These are phyloP conservation scores for Gentiana dahurica DNA, from an alignment of 257 asterid genomes.

Conservation along the genomic window DNA sequence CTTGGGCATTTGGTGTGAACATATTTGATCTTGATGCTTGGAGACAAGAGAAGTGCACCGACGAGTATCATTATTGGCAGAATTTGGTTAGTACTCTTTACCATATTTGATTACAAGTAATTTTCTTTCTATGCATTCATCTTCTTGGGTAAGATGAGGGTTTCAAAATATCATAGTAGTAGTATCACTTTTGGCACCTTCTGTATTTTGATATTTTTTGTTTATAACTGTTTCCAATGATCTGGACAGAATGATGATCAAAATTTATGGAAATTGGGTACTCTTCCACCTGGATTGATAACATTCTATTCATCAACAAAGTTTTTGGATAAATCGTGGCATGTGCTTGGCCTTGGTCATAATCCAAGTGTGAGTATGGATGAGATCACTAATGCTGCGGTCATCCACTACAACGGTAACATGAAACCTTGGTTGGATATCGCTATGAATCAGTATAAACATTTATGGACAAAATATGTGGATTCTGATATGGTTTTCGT, in stretches of 20 bases:
- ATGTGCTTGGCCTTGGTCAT: conserved; percentile 77
- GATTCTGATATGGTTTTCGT: conserved; percentile 86
- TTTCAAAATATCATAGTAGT: no score
- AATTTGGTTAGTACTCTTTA: conserved; percentile 43
- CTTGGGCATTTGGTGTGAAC: conserved; percentile 98
- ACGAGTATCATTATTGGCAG: conserved; percentile 86
- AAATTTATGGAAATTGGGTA: conserved; percentile 68
- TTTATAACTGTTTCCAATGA: conserved; percentile 3
- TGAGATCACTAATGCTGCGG: conserved; percentile 86
- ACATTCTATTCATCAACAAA: conserved; percentile 76
- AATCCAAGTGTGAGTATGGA: conserved; percentile 95
- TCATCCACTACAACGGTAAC: conserved; percentile 89
- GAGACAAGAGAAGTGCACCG: conserved; percentile 71
- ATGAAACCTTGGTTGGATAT: conserved; percentile 99
- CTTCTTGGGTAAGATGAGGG: not conserved
- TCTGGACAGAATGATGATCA: conserved; percentile 69
- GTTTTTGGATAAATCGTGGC: conserved; percentile 92
- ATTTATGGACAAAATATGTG: conserved; percentile 88
- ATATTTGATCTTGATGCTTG: conserved; percentile 90
- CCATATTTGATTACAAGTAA: not conserved
- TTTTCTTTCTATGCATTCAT: not conserved
- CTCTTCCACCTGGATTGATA: conserved; percentile 76
- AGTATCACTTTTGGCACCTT: not conserved
- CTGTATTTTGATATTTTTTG: not conserved
- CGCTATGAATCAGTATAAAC: conserved; percentile 86